Base-by-base conservation (phyloP, 225 moss, liverwort and hornwort species). In the Bryum argenteum region DNA sequence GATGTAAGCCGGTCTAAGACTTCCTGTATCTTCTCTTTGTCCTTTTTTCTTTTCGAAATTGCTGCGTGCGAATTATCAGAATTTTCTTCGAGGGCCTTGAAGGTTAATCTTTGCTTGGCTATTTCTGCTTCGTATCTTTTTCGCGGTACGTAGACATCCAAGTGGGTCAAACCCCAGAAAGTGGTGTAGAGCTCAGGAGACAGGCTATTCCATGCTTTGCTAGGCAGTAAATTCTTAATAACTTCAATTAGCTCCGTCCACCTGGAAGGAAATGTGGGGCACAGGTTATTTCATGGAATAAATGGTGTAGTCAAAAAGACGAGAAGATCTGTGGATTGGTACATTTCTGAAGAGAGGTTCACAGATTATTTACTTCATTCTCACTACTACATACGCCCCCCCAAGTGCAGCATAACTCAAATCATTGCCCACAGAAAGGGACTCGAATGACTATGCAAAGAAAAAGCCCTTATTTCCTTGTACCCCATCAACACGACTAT, bases 11-110 rank as follows among this genome's bases (percentile, higher is more conserved):
- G 84, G 78, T 98, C 98, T 41, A 98, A 74, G 50, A 94, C 81
- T 75, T 98, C 98, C 78, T 98, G 98, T 26, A 98, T 91, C 71
- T 92, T 98, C 65, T 98, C 98, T 73, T 94, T 98, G 78, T 98
- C 98, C 62, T 98, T 98, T 77, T 98, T 98, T 66, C 98, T 89
- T 77, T 94, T 98, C 23, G 92, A 88, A 63, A 98, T 89, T 33
- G 98, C 98, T 54, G 91, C 89, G 86, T 98, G 88, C 39, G 98
- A 94, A 65, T 89, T 94, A 69, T 98, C 98, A 53, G 94, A 90
- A 77, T 76, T 98, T 54, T 98, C 98, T 80, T 98, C 98, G 56
- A 98, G 80, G 24, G 89, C 71, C 81, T 98, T 98, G 33, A 94
- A 78, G 11, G 89, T 91, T 67, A 82, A 71, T 58, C 98, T 88